Base-by-base conservation (phyloP, 2,329 filamentous ascomycete species). In the Blastomyces parvus region DNA sequence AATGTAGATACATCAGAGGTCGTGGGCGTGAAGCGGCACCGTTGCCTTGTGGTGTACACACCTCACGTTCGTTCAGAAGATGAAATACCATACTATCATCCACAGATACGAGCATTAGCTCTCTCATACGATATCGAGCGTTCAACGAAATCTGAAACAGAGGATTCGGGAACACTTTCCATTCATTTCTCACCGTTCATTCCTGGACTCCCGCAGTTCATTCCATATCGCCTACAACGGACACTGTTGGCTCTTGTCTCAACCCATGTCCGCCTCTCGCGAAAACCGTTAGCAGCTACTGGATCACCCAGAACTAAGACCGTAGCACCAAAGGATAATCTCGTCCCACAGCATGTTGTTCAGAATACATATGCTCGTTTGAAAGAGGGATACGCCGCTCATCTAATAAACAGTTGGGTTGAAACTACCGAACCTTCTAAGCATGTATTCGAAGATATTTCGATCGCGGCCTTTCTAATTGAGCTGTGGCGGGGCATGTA, bases 401-500 rank as follows among this genome's bases (percentile, higher is more conserved):
- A 76, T 0, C 78, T 99, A 14, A 87, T 91, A 17, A 76, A 84
- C n/a, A 78, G 76, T 1, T 99, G 93, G 94, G 86, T 86, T 17
- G 94, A 97, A 77, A 83, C 83, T 60, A 97, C 92, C 0, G 91
- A 96, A 72, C 90, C 92, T 0, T 80, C 81, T 19, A 99, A 97
- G 74, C 92, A 97, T 72, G 91, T 97, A 2, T 97, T 97, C 74
- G 94, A 99, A 73, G 93, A 97, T 72, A 78, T 99, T 25, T 84
- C 86, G 3, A 97, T 99, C 66, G 89, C 93, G 0, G 89, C 93
- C 0, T 99, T 97, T 70, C 79, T 97, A 60, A 90, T 97, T 33
- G 92, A 97, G 78, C 78, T 97, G 1, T 99, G 94, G 94, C 77
- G 79, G 14, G 85, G 88, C 64, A 93, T 96, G 86, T 97, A 97